phyloP scores from a whole-genome alignment of 495 filamentous ascomycete species.

The Penicillium lividum region DNA sequence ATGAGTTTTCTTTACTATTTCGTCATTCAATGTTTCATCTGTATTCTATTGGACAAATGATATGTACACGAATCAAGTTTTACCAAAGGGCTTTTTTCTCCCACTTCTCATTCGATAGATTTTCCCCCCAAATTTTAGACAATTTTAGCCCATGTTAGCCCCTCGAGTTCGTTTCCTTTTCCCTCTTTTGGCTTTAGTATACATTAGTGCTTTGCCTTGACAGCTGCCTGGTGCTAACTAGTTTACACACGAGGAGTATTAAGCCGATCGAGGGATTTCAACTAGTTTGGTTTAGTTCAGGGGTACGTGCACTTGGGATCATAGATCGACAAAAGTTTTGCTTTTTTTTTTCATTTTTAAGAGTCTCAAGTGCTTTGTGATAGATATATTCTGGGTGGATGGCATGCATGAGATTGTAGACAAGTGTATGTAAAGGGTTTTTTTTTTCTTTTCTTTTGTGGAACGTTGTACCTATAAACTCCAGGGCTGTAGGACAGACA shows the following conservation, averaged over 20 bases:
- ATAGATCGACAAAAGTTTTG: background rate
- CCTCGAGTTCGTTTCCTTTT: background rate
- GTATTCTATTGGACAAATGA: background rate
- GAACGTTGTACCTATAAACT: background rate
- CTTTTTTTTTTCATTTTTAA: background rate
- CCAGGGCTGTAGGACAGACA: background rate
- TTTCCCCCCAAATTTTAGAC: too few species aligned
- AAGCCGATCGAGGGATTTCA: background rate
- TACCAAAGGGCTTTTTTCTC: background rate
- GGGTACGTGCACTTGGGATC: background rate
- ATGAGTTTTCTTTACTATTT: background rate
- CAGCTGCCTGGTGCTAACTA: slow-evolving; percentile 1
- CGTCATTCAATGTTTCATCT: background rate
- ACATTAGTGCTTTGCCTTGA: slow-evolving; percentile 3
- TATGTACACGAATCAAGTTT: background rate
- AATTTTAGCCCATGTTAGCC: too few species aligned
- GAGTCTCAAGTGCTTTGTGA: background rate
- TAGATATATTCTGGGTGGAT: background rate
- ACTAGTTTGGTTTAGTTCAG: background rate
- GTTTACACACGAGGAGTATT: background rate
- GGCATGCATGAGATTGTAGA: background rate
- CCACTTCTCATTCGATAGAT: too few species aligned
- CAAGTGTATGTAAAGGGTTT: background rate
- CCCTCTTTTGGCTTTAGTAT: background rate
- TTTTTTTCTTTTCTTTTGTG: background rate